Evolutionary conservation across 768 basidiomycete genomes (phyloP), one percentile per base, ranked within the genome.

Genomic region (Podaxis sp.): DNA sequence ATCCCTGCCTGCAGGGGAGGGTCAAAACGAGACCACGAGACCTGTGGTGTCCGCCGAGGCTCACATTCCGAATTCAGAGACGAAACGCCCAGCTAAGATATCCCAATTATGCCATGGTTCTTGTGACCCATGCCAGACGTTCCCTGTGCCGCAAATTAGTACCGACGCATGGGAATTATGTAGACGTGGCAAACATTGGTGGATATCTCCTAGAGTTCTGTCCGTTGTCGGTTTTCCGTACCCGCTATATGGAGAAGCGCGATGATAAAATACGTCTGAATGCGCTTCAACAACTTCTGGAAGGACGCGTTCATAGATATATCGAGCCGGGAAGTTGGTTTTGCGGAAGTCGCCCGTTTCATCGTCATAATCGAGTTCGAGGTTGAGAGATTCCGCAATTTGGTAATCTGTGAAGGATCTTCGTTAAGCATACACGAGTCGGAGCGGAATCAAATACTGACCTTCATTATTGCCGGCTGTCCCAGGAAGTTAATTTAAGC

Each of bases 21-120:
- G 28, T 54, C n/a, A 22, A n/a, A 12, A 30, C 12, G 3, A n/a
- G 19, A 8, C 33, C 36, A 30, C 19, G 54, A 24, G 56, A 3
- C 30, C 19, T 28, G 52, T 19, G 40, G 33, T 9, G 12, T 19
- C 30, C 22, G 15, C 9, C 52, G 17, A 17, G 24, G 72, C 85
- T 63, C 70, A 90, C 93, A 96, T 96, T 66, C 95, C 95, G 67
- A 96, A 96, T 73, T 97, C 95, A 6, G 92, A 95, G 28, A 98
- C 92, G 75, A 98, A 98, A 39, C 96, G 86, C 44, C 95, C 95
- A 0, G 91, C 81, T 15, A 99, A 82, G 53, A 84, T 85, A 69
- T 96, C 93, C 94, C 95, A 98, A 63, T 96, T 92, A 65, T 91
- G 87, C 92, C 95, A 99, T 0, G 93, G 87, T 69, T 95, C 90